Evolutionary conservation across 2,329 filamentous ascomycete species (phyloP), one percentile per base, ranked within the genome.

Genomic region (Trichoderma gracile): DNA sequence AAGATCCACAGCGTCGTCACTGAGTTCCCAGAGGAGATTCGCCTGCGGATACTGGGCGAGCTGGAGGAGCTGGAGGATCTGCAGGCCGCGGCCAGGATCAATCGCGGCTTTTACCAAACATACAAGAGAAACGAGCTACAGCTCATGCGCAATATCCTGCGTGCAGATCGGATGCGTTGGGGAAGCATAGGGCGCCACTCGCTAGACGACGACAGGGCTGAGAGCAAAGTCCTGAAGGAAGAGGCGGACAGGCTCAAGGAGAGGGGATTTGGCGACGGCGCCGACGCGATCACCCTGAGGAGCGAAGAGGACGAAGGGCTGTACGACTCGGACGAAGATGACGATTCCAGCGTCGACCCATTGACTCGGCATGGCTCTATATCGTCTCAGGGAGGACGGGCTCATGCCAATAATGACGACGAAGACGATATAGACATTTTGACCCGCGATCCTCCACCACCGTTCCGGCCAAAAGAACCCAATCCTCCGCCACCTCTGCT

Each of bases 41-140:
- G 76, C 15, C 68, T 81, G 10, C 74, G 72, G 8, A 77, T 84
- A 12, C 69, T 84, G 21, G 69, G 74, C 7, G 70, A 77, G 3
- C 67, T 82, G 2, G 77, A 77, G 5, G 71, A 75, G 14, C 68
- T 80, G 6, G 72, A 77, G 2, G 80, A 84, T 66, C 70, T 84
- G 10, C 76, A 78, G 52, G 72, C 77, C 1, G 74, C 77, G 0
- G 81, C 81, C 0, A 74, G 79, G 73, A 72, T 77, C 23, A 80
- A 76, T 65, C 76, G 74, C 46, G 71, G 70, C 4, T 82, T 81
- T 66, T 82, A 81, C 45, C 73, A 74, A 7, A 77, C 78, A 2
- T 83, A 80, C 62, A 79, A 81, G 70, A 74, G 74, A 47, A 76
- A 83, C 61, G 79, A 82, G 68, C 71, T 78, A 2, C 68, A 67